Evolutionary conservation across 2,329 filamentous ascomycete species (phyloP).

Genomic region (Neonectria hederae): DNA sequence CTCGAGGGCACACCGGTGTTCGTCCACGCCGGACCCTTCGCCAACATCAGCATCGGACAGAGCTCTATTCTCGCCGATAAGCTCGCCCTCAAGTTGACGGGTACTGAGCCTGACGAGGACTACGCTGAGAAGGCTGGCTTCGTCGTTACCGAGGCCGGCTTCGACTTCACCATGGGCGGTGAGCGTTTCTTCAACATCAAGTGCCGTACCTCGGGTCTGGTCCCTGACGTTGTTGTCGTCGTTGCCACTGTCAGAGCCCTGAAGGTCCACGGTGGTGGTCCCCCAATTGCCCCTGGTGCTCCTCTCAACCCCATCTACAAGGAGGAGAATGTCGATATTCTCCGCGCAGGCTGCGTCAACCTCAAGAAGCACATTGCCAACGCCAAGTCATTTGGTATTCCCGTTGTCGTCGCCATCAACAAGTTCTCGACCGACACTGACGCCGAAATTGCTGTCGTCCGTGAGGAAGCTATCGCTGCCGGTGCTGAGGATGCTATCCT

Average conservation of each 20-base stretch:
- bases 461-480: conserved; percentile 89
- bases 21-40: conserved; percentile 96
- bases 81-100: conserved; percentile 93
- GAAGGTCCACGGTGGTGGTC: conserved; percentile 96
- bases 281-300: conserved; percentile 89
- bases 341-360: conserved; percentile 91
- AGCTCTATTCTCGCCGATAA: conserved; percentile 95
- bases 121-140: conserved; percentile 85
- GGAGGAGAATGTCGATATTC: conserved; percentile 91
- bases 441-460: conserved; percentile 87
- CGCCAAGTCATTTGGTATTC: conserved; percentile 87
- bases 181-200: conserved; percentile 99
- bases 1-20: conserved; percentile 97
- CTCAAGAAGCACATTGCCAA: conserved; percentile 95
- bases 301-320: conserved; percentile 88
- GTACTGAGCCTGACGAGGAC: conserved; percentile 91
- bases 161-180: conserved; percentile 99
- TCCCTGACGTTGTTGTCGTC: conserved; percentile 92
- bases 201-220: conserved; percentile 91
- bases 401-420: conserved; percentile 97
- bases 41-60: conserved; percentile 97
- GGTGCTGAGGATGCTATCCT: conserved; percentile 94
- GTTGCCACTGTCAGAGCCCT: conserved; percentile 95
- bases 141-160: conserved; percentile 95
- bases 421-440: conserved; percentile 94